Evolutionary conservation across 2,329 filamentous ascomycete species (phyloP), one percentile per base, ranked within the genome.

Genomic region (Pyrenochaeta sp.): DNA sequence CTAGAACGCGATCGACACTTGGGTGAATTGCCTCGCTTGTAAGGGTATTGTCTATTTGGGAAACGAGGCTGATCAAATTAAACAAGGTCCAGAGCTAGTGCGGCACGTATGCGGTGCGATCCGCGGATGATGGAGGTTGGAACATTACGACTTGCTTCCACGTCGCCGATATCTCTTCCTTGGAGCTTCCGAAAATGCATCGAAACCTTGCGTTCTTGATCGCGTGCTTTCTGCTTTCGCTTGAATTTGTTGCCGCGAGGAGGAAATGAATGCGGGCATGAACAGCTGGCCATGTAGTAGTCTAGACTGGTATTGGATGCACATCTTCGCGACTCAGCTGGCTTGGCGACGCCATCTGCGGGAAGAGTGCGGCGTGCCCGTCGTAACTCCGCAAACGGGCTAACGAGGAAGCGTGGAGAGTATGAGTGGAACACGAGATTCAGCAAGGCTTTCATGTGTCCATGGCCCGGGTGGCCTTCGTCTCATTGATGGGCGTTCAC

Each of bases 341-440:
- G 27, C 44, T 46, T 46, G 44, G 44, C 44, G 13, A 46, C 44
- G 44, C 44, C 44, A 46, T 46, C 44, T 32, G 44, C 24, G 44
- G 43, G 43, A 45, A 6, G 2, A 5, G 13, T 45, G 43, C 24
- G 43, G 43, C 10, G 3, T 28, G 43, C 43, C 43, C 43, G 43
- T 45, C 43, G 10, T 7, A 32, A 46, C 6, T 34, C 15, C 44
- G 27, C 25, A 28, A 46, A n/a, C 24, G 43, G 27, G 25, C 13
- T 8, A 24, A 46, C 24, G 28, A 32, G 27, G n/a, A 15, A 32
- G 25, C 44, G 22, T n/a, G 44, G 44, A 46, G 44, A 30, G 4
- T 22, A 24, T 22, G 13, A 15, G 39, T 32, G 12, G 7, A 7
- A 19, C 19, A 19, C 28, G 22, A 19, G 3, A 15, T 46, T 12